These are phyloP conservation scores for Aspergillus intermedius DNA, from an alignment of 2,329 filamentous ascomycete genomes.

Conservation along the genomic window DNA sequence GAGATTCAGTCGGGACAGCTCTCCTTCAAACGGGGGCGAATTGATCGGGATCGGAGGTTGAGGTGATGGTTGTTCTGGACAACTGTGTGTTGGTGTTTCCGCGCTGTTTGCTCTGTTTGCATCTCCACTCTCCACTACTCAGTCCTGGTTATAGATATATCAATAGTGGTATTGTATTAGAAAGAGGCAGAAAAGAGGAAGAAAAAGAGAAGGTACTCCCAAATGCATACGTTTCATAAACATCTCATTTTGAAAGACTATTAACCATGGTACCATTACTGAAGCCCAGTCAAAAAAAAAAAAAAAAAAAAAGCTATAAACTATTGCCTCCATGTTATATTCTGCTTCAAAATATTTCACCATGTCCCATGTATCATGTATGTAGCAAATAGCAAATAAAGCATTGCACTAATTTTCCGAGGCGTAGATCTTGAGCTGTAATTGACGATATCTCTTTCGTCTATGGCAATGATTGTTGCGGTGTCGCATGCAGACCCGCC, in stretches of 20 bases:
- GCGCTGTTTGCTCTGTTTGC: constrained; percentile 31
- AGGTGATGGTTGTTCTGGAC: constrained; percentile 22
- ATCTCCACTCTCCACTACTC: constrained; percentile 3
- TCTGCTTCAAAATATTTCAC: too few species aligned
- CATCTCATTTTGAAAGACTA: not conserved
- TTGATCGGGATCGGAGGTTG: constrained; percentile 13
- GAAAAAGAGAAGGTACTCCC: too few species aligned
- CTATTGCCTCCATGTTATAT: too few species aligned
- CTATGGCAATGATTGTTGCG: not conserved
- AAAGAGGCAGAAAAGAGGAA: too few species aligned
- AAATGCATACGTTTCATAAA: not conserved
- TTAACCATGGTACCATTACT: not conserved
- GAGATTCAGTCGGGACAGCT: constrained; percentile 7
- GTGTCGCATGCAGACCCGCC: not conserved
- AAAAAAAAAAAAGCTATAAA: too few species aligned
- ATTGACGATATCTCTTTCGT: too few species aligned
- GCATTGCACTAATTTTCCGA: too few species aligned
- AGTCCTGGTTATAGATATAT: not conserved
- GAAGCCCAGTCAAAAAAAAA: not conserved
- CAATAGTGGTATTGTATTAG: too few species aligned
- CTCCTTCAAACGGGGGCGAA: constrained; percentile 15
- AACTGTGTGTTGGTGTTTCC: constrained; percentile 20
- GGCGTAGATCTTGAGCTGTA: too few species aligned
- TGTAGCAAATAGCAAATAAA: too few species aligned
- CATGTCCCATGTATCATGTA: too few species aligned